Evolutionary conservation across 2,329 filamentous ascomycete species (phyloP), one percentile per base, ranked within the genome.

Genomic region (Phialocephala subalpina): DNA sequence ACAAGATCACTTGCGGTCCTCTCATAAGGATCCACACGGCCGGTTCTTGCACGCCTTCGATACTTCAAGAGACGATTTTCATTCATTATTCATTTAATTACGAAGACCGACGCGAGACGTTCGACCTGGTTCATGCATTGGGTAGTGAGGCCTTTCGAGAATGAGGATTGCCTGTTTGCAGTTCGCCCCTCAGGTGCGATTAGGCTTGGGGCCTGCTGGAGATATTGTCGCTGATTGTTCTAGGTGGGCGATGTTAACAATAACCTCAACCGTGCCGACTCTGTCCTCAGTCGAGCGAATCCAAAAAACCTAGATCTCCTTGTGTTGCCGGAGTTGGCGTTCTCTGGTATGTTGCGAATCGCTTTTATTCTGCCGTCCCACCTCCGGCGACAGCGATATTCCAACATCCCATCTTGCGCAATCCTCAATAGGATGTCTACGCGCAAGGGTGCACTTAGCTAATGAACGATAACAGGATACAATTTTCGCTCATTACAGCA

Each of bases 261-360:
- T 67, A 95, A 95, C 70, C 82, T 94, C 55, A 86, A 84, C 69
- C 84, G 84, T 20, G 92, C 92, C 67, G 88, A 94, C 69, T 78
- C 82, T 0, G 82, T 94, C 3, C 79, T 95, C 12, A 82, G 78
- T 20, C 81, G 75, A 29, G 84, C 86, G 0, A 78, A 83, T 6
- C 79, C 83, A 0, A 78, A 84, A 1, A 79, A 84, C n/a, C 72
- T 94, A 1, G 90, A 93, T 74, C 82, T 94, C 35, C 81, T 96
- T 0, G 87, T 95, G 0, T 79, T 95, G 0, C 92, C 92, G 0
- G 92, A 95, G 75, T 80, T 95, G 76, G 90, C 92, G 0, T 93
- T 95, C 74, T 85, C 87, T 64, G 90, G 90, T 92, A 78, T 70
- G 68, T 64, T 22, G 40, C 9, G 38, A 38, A 16, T 18, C 38